Conservation (phyloP, 192 early-diverging fungal genomes). For the Linnemannia zychae region DNA sequence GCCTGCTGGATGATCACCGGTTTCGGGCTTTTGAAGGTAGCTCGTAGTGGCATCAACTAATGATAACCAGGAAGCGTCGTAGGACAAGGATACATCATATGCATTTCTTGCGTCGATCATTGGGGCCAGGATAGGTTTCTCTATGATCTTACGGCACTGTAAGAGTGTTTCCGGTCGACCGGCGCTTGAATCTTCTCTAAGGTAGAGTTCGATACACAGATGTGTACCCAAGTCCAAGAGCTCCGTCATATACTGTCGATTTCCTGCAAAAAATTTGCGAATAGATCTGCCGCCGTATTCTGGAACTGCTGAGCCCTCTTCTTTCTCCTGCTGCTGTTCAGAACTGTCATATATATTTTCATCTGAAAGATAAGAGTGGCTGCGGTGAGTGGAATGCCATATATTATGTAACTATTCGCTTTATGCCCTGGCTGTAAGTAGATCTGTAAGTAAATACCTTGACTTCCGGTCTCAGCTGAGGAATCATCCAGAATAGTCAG, state of each 20-base stretch:
- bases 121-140: background rate
- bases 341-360: background rate
- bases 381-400: background rate
- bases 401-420: background rate
- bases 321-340: background rate
- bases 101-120: background rate
- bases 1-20: background rate
- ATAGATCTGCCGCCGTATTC: background rate
- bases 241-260: background rate
- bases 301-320: background rate
- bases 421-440: background rate
- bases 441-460: too few species aligned
- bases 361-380: background rate
- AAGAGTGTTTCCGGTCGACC: background rate
- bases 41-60: background rate
- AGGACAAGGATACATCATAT: slow-evolving; percentile 3
- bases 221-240: background rate
- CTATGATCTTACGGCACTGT: background rate
- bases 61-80: background rate
- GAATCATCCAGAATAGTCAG: background rate
- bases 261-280: background rate
- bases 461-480: background rate
- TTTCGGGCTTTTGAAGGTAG: background rate
- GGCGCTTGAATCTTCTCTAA: background rate
- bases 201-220: background rate